These are phyloP conservation scores for Raphanus raphanistrum DNA, from an alignment of 345 rosid genomes.

Conservation along the genomic window DNA sequence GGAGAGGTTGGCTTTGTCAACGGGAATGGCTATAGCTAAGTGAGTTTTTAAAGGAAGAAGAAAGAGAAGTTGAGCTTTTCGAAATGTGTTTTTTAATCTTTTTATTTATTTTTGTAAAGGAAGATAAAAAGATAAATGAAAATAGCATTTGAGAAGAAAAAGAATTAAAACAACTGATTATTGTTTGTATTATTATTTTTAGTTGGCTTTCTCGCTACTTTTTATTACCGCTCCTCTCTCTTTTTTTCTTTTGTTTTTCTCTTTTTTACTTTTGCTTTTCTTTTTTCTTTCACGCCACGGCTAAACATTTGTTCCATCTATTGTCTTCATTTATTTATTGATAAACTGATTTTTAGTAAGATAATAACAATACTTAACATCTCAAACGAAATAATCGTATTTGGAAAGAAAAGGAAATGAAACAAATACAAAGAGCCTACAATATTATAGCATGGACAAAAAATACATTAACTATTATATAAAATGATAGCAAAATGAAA, in stretches of 20 bases:
- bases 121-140: constrained; percentile 12
- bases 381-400: background rate
- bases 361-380: background rate
- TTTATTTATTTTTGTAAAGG: constrained; percentile 1
- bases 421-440: background rate
- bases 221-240: background rate
- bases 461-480: background rate
- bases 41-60: constrained; percentile 25
- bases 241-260: background rate
- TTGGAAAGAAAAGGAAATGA: background rate
- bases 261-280: constrained; percentile 2
- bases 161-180: background rate
- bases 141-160: constrained; percentile 17
- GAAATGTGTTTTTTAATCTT: constrained; percentile 38
- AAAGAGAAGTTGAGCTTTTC: constrained; percentile 42
- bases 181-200: background rate
- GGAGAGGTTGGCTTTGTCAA: constrained; percentile 33
- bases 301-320: constrained; percentile 17
- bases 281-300: background rate
- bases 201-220: constrained; percentile 10
- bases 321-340: constrained; percentile 17
- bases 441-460: background rate
- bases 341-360: background rate
- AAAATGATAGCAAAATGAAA: background rate
- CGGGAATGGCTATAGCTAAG: constrained; percentile 4